Conservation (phyloP, 768 basidiomycete genomes). For the Plicaturopsis crispa region DNA sequence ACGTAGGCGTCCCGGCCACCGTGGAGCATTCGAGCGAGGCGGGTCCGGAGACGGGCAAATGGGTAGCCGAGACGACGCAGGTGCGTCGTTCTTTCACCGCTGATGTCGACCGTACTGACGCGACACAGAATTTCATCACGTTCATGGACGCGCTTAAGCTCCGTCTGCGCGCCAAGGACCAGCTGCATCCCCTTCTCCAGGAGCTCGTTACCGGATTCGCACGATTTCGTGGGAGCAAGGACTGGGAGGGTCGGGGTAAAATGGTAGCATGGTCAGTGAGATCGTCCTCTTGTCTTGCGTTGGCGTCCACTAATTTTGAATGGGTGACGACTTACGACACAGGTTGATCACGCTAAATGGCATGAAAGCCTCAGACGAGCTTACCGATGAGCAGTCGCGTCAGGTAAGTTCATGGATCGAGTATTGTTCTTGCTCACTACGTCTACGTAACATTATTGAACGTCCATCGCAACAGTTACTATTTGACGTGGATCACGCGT, state of each 20-base stretch:
- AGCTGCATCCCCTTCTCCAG: constrained; percentile 88
- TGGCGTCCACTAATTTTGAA: background rate
- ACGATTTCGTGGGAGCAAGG: constrained; percentile 88
- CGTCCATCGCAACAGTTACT: constrained; percentile 46
- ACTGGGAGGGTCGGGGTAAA: constrained; percentile 92
- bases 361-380: constrained; percentile 96
- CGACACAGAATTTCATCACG: constrained; percentile 86
- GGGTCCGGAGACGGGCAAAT: constrained; percentile 89
- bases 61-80: constrained; percentile 97
- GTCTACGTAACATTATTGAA: background rate
- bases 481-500: constrained; percentile 97
- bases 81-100: constrained; percentile 29
- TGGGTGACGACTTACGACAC: too few relatives aligned
- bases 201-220: constrained; percentile 95
- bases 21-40: constrained; percentile 93
- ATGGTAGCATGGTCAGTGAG: constrained; percentile 87
- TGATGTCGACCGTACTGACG: constrained; percentile 1
- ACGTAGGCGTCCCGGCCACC: constrained; percentile 93
- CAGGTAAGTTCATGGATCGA: constrained; percentile 45
- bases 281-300: background rate
- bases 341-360: constrained; percentile 96
- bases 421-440: background rate
- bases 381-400: constrained; percentile 89
- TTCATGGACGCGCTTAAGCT: constrained; percentile 98
- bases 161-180: constrained; percentile 91